Evolutionary conservation across 2,329 filamentous ascomycete genomes (phyloP).

Genomic region (Diplocarpon mali): DNA sequence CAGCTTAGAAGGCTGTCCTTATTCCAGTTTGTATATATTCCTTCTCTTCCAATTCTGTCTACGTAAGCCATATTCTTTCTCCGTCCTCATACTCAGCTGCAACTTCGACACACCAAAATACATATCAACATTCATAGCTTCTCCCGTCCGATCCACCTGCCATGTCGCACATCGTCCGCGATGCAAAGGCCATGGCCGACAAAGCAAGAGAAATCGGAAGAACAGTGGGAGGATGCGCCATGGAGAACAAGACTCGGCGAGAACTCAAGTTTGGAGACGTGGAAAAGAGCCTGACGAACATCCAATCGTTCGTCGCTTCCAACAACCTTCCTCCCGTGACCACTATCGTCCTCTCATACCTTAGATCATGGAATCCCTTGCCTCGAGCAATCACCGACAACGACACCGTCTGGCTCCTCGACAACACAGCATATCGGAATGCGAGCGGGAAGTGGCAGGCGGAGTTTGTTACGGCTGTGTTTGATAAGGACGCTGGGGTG

Average conservation of each 20-base stretch:
- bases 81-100: no score
- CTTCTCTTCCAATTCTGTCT: neutral
- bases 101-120: no score
- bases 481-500: constrained; percentile 59
- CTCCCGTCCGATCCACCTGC: neutral
- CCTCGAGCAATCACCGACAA: constrained; percentile 43
- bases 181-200: constrained; percentile 7
- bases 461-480: constrained; percentile 75
- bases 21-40: neutral
- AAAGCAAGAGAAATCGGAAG: constrained; percentile 4
- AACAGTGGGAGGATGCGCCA: constrained; percentile 17
- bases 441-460: constrained; percentile 54
- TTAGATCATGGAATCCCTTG: constrained; percentile 45
- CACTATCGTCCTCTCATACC: constrained; percentile 36
- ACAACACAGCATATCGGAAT: constrained; percentile 71
- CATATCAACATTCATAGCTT: neutral
- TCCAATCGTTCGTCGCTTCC: constrained; percentile 22
- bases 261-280: constrained; percentile 38
- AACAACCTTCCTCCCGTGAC: constrained; percentile 16
- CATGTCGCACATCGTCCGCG: constrained; percentile 10
- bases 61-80: no score
- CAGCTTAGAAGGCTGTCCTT: neutral
- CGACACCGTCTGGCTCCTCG: constrained; percentile 78
- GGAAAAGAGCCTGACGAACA: constrained; percentile 36
- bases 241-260: constrained; percentile 40